Base-by-base conservation (phyloP, 2,329 filamentous ascomycete genomes). In the Clarireedia paspali region DNA sequence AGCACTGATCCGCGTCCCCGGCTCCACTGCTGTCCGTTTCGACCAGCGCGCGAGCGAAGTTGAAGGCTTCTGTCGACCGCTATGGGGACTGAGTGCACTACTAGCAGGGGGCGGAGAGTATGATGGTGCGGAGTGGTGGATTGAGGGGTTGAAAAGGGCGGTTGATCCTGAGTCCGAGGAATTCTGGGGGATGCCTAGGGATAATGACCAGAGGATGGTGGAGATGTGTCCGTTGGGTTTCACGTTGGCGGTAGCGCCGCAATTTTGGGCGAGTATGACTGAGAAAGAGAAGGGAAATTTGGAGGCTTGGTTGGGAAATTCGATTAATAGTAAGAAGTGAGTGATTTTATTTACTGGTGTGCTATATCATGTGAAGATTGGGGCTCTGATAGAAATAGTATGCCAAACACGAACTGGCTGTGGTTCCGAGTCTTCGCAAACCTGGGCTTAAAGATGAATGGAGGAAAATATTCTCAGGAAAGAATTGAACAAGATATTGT, bases 371-470 rank as follows among this genome's bases (percentile, higher is more conserved):
- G 14, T 34, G 2, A 9, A 5, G 12, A 53, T 5, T 20, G 10
- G 5, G n/a, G 5, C 2, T 23, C 3, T 6, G 2, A 2, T 5
- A 5, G 24, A n/a, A 47, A 48, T 17, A 55, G 87, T 59, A 91
- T 91, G 80, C 81, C 79, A 1, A 80, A 83, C 63, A 82, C 79
- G 20, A 79, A 78, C 60, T 85, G 85, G 86, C 77, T 91, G 4
- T 92, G 88, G 88, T 92, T 92, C 68, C 82, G 88, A 40, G 87
- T 92, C 5, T 92, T 92, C 66, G 88, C 88, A 40, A 92, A 92
- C 63, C 77, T 92, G 0, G 88, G 88, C 0, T 71, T 91, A 36
- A 86, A 87, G 67, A 87, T 85, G 63, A 89, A 90, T 63, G 85
- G 85, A 1, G 87, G 84, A 0, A 79, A 79, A 48, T 89, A 85